Evolutionary conservation across 352 stramenopile species (phyloP).

Genomic region (Hyaloperonospora arabidopsidis): DNA sequence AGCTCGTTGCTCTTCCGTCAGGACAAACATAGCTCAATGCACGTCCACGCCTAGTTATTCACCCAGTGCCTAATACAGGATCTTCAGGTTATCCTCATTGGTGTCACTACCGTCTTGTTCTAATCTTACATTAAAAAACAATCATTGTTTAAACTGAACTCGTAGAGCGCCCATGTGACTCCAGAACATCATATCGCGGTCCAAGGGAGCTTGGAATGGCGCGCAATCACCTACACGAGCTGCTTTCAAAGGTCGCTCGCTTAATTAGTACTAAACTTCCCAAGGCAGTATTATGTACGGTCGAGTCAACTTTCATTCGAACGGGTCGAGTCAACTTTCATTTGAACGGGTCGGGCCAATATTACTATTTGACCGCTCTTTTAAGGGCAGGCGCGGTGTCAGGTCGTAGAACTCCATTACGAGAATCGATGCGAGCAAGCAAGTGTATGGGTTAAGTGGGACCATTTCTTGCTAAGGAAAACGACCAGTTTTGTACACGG

Average conservation of each 20-base stretch:
- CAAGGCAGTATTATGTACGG: no score
- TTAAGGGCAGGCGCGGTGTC: slow-evolving; percentile 19
- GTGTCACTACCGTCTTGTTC: slow-evolving; percentile 16
- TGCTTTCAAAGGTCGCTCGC: slow-evolving; percentile 18
- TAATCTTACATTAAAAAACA: slow-evolving; percentile 19
- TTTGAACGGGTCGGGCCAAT: slow-evolving; percentile 12
- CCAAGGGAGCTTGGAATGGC: slow-evolving; percentile 19
- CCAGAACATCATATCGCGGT: slow-evolving; percentile 27
- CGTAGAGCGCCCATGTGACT: slow-evolving; percentile 27
- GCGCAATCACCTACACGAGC: slow-evolving; percentile 20
- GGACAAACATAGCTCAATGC: slow-evolving; percentile 24
- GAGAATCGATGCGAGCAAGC: no score
- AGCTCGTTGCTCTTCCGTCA: slow-evolving; percentile 22
- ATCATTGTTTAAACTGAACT: slow-evolving; percentile 23
- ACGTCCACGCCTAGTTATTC: slow-evolving; percentile 18
- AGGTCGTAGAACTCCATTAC: slow-evolving; percentile 23
- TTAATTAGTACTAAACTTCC: slow-evolving; percentile 19
- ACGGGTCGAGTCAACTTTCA: no score
- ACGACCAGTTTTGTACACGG: no score
- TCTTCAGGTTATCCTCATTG: slow-evolving; percentile 17
- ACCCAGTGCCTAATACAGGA: slow-evolving; percentile 19
- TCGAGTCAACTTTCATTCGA: no score
- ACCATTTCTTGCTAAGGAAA: no score
- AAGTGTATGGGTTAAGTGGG: no score
- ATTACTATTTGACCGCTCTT: slow-evolving; percentile 20